These are phyloP conservation scores for Acacia concinna DNA, from an alignment of 331 rosid genomes.

Conservation along the genomic window DNA sequence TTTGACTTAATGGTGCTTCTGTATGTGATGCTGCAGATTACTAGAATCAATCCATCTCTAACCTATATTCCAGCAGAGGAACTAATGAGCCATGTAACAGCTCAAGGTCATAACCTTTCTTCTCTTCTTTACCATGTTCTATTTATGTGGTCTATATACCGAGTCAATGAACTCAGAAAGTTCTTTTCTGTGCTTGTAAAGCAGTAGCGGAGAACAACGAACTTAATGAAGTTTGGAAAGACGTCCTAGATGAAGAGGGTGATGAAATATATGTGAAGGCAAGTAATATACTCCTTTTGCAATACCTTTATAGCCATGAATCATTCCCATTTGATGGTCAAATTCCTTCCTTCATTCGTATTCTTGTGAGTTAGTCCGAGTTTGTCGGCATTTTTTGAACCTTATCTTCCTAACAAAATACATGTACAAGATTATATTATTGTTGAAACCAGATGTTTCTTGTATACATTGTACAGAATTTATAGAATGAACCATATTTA, in stretches of 20 bases:
- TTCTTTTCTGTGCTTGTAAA: slow-evolving; percentile 30
- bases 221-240: slow-evolving; percentile 93
- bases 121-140: slow-evolving; percentile 30
- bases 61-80: slow-evolving; percentile 89
- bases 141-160: slow-evolving; percentile 3
- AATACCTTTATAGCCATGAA: not conserved
- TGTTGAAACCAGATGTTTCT: not conserved
- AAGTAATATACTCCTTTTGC: slow-evolving; percentile 23
- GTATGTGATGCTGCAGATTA: slow-evolving; percentile 47
- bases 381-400: not conserved
- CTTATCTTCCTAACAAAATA: not conserved
- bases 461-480: not conserved
- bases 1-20: slow-evolving; percentile 3
- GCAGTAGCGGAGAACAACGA: slow-evolving; percentile 86
- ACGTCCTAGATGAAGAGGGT: slow-evolving; percentile 83
- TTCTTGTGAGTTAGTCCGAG: not conserved
- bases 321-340: slow-evolving; percentile 1
- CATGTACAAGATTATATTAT: not conserved
- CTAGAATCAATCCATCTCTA: slow-evolving; percentile 77
- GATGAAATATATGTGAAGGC: slow-evolving; percentile 98
- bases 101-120: slow-evolving; percentile 69
- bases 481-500: not conserved
- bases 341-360: slow-evolving; percentile 20
- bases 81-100: slow-evolving; percentile 94
- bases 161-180: not conserved